Base-by-base conservation (phyloP, 2,329 filamentous ascomycete genomes). In the Penicillium janthinellum region DNA sequence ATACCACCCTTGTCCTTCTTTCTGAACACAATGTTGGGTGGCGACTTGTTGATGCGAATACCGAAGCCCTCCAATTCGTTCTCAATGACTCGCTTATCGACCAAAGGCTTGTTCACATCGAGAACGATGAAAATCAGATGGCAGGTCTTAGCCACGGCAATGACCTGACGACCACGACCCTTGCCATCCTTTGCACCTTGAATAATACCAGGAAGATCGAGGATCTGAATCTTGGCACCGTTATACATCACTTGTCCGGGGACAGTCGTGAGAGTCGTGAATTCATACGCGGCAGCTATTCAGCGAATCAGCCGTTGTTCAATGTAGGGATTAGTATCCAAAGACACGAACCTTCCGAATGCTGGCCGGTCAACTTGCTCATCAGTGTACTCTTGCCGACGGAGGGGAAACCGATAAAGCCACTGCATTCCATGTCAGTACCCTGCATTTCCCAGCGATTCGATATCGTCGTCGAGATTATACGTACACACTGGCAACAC, bases 1-100 rank as follows among this genome's bases (percentile, higher is more conserved):
- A 99, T 87, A 38, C 95, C 95, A 68, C 95, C 95, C 81, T 98
- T 98, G 79, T 99, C 95, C 83, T 99, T 99, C 84, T 99, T 99
- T 81, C 89, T 96, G 83, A 97, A 96, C n/a, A 95, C 91, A 72
- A 99, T 99, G 76, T 99, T 99, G 42, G 95, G 95, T 28, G 95
- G 95, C 70, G 88, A 81, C 82, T 98, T 99, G 83, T 99, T 99
- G 82, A 98, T 94, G 58, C 95, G 87, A 74, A 99, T 97, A 37
- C 95, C 95, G 71, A 99, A 99, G 7, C 95, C 95, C 77, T 99
- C 95, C 75, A 99, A 79, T 81, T 99, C 95, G 54, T 87, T 84
- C 79, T 99, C 95, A 72, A 99, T 99, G 64, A 99, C 84, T 62
- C 91, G 87, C 83, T 99, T 99, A 79, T 99, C 95, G 15, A 94